Evolutionary conservation across 768 basidiomycete species (phyloP).

Genomic region (Tricholoma matsutake): DNA sequence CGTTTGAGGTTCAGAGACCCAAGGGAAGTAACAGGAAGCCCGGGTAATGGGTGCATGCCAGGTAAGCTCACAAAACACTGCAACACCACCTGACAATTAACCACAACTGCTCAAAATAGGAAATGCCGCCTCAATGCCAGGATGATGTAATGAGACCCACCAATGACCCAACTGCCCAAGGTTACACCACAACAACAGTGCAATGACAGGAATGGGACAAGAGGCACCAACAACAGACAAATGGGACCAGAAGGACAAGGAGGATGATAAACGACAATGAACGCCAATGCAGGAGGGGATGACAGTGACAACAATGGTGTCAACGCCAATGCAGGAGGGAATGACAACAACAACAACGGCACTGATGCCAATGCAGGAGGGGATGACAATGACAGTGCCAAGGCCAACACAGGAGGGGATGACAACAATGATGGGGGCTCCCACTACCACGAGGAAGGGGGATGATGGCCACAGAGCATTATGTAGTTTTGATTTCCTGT

Average conservation of each 20-base stretch:
- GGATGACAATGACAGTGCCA: background rate
- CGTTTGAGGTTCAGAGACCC: no score
- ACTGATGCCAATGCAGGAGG: background rate
- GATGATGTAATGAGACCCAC: background rate
- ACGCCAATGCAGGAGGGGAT: no score
- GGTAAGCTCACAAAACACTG: background rate
- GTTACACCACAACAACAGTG: background rate
- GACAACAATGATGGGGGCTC: background rate
- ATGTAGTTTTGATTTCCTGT: background rate
- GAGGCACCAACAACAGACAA: background rate
- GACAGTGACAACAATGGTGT: no score
- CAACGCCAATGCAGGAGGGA: background rate
- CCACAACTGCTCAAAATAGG: background rate
- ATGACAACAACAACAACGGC: background rate
- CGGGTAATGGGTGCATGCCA: background rate
- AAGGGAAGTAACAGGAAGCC: no score
- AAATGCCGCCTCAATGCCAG: background rate
- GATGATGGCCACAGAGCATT: background rate
- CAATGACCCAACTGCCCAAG: background rate
- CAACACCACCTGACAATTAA: background rate
- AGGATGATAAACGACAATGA: no score
- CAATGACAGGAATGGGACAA: background rate
- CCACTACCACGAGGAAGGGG: background rate
- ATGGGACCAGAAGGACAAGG: no score
- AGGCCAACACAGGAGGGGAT: background rate